Evolutionary conservation across 192 early-diverging fungal species (phyloP), one percentile per base, ranked within the genome.

Genomic region (Entomortierella lignicola): DNA sequence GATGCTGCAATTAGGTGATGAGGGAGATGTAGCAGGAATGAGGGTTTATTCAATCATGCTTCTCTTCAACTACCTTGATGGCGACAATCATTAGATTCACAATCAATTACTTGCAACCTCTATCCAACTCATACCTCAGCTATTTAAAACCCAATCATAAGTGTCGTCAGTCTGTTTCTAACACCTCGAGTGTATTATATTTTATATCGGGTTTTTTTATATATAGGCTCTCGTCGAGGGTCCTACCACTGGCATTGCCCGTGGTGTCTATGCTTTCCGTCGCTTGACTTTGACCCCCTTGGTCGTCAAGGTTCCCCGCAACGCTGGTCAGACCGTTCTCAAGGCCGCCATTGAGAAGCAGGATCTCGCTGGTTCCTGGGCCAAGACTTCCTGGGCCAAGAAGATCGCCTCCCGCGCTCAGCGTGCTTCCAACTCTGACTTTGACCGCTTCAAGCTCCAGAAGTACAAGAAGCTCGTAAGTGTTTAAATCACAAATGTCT

Each of bases 371-470:
- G 93, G 81, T 61, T 82, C 84, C 69, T 99, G 94, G 95, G 86
- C 86, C 69, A 90, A 96, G 87, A 93, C 98, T 72, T 84, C 91
- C 66, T 98, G 95, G 95, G 96, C 96, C 80, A 91, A 97, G 94
- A 99, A 98, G 94, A 85, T 99, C 80, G 93, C 88, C 61, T 84
- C 87, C 68, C 93, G 97, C 74, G 81, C 86, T 62, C 82, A 81
- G 81, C 93, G 96, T 80, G 89, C 94, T 69, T 80, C 79, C 82
- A 85, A 95, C 80, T 75, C 89, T 50, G 98, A 99, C 88, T 98
- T 99, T 87, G 97, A 98, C 86, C 92, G 98, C 81, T 99, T 99
- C 94, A 97, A 99, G 95, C 70, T 97, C 55, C 89, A 92, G 90
- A 87, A 96, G 85, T 92, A 97, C 83, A 92, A 92, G 89, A 97